Evolutionary conservation across 148 eudicot species (phyloP).

Genomic region (Limonium bicolor): DNA sequence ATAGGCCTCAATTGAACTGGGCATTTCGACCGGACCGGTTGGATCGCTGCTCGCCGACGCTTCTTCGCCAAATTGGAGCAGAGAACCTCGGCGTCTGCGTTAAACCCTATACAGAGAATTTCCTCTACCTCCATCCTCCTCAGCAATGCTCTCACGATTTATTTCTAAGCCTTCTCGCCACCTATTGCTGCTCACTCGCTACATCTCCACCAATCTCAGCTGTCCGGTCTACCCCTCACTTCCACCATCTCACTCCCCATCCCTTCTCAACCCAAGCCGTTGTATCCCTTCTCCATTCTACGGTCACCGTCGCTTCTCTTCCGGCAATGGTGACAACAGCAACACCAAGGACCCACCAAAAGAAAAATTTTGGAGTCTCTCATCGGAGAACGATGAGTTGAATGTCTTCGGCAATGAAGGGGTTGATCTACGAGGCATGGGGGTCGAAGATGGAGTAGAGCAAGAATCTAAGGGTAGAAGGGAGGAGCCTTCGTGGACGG

Average conservation of each 20-base stretch:
- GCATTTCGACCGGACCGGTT: too few species aligned
- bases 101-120: too few species aligned
- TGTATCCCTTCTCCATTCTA: conserved; percentile 3
- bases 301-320: conserved; percentile 26
- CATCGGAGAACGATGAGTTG: conserved; percentile 19
- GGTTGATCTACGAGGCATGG: neutral
- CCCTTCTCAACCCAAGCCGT: neutral
- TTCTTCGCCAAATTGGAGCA: too few species aligned
- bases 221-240: neutral
- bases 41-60: too few species aligned
- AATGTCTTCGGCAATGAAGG: conserved; percentile 28
- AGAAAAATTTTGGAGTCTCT: conserved; percentile 41
- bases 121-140: conserved; percentile 1
- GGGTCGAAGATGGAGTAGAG: neutral
- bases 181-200: conserved; percentile 7
- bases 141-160: conserved; percentile 23
- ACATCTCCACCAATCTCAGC: neutral
- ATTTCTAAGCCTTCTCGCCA: conserved; percentile 13
- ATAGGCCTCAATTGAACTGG: too few species aligned
- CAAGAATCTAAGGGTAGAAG: too few species aligned
- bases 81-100: too few species aligned
- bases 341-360: conserved; percentile 1
- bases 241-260: neutral
- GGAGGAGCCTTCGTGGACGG: conserved; percentile 9
- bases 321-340: conserved; percentile 12